Evolutionary conservation across 163 green algal species (phyloP).

Genomic region (Smithsoniella earleae): DNA sequence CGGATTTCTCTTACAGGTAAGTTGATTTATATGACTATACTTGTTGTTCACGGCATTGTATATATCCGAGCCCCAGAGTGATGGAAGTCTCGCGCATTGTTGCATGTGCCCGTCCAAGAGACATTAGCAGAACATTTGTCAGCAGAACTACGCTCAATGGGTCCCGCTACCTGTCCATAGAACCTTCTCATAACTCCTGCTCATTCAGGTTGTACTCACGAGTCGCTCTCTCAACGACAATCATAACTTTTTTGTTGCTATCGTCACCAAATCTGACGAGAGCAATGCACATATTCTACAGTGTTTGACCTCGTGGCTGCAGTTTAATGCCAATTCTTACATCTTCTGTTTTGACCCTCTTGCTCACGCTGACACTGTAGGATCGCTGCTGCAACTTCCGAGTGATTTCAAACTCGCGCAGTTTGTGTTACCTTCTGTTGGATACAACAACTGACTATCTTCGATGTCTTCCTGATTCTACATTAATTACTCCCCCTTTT

Average conservation of each 20-base stretch:
- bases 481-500: too few relatives aligned
- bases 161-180: neutral
- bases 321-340: neutral
- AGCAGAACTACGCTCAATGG: neutral
- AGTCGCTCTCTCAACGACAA: too few relatives aligned
- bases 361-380: neutral
- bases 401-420: neutral
- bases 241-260: neutral
- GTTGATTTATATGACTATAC: neutral
- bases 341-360: too few relatives aligned
- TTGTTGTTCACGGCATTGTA: neutral
- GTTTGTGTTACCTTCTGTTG: neutral
- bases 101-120: neutral
- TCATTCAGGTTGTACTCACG: too few relatives aligned
- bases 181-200: too few relatives aligned
- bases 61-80: neutral
- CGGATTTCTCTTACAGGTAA: slow-evolving; percentile 2
- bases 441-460: too few relatives aligned
- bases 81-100: neutral
- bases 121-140: neutral
- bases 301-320: neutral
- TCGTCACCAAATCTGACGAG: neutral
- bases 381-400: neutral
- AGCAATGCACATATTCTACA: too few relatives aligned
- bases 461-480: too few relatives aligned